Conservation (phyloP, 2,329 filamentous ascomycete genomes). For the Trichoderma polysporum region DNA sequence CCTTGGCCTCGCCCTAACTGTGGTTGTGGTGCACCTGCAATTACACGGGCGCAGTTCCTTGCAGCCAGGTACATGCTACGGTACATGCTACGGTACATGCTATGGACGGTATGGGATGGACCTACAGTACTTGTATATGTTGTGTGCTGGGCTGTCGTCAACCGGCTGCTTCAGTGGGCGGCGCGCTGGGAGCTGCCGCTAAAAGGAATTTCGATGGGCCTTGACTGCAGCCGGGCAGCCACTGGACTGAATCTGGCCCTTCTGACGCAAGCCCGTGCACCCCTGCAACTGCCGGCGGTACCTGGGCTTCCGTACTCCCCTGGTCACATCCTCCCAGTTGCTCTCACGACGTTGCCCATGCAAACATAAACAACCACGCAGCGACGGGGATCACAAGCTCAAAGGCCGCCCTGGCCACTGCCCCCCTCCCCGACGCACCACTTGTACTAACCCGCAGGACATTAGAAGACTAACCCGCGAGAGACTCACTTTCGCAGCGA, state of each 20-base stretch:
- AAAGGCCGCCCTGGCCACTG: slow-evolving; percentile 34
- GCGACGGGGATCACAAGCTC: slow-evolving; percentile 30
- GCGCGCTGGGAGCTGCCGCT: slow-evolving; percentile 3
- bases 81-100: too few relatives aligned
- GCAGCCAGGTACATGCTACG: background rate
- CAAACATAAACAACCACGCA: slow-evolving; percentile 35
- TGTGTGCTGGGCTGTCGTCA: background rate
- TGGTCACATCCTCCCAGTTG: slow-evolving; percentile 8
- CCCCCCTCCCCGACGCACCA: background rate
- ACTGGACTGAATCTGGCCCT: background rate
- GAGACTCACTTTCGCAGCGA: background rate
- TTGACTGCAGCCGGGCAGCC: background rate
- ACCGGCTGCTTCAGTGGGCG: background rate
- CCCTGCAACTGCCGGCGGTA: background rate
- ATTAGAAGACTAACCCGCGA: background rate
- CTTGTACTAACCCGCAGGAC: slow-evolving; percentile 35
- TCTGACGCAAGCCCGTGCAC: background rate
- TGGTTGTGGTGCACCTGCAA: background rate
- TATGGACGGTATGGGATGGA: too few relatives aligned
- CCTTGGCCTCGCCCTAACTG: slow-evolving; percentile 10
- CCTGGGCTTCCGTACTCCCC: background rate
- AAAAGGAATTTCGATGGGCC: background rate
- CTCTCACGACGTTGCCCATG: slow-evolving; percentile 10
- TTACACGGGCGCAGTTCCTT: background rate
- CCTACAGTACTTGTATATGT: too few relatives aligned